Evolutionary conservation across 768 basidiomycete genomes (phyloP), one percentile per base, ranked within the genome.

Genomic region (Pleurotus cornucopiae): DNA sequence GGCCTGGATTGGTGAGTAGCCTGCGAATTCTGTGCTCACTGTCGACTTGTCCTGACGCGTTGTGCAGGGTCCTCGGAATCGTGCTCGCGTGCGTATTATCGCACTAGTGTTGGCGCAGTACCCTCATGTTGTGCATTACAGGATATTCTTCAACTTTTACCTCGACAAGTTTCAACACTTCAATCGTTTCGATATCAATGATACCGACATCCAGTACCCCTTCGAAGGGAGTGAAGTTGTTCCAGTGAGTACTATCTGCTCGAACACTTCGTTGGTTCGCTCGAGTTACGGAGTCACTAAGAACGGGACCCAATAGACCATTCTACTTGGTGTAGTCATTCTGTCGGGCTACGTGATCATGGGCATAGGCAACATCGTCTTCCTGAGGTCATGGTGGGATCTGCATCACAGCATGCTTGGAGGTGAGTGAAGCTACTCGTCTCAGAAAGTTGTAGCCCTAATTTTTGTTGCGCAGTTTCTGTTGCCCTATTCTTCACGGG

Each of bases 351-450:
- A 63, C 23, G 52, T 65, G 11, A 34, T 62, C 14, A 38, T 65
- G 25, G 55, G 58, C n/a, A 52, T 57, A 41, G 62, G 64, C 25
- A 63, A 65, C 46, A 25, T 65, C 46, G 40, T 60, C 20, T 43
- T 63, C 45, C 57, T 60, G 44, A 59, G 62, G 16, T 57, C 61
- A 12, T 62, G 63, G 64, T 65, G 62, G 64, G 64, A 65, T 48
- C 49, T 65, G 7, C 60, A 65, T 44, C 58, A 61, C 44, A 59
- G 58, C 12, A 57, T 65, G 25, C 60, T 65, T 23, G 64, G 61
- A 39, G 54, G 64, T 65, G 38, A 54, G 62, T 55, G 34, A 20
- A 41, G 6, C 5, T 34, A 34, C 30, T 7, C 30, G 30, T 34
- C 30, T 34, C 11, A 34, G 30, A 34, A 34, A 34, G 30, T 11